Conservation (phyloP, 1,284 basidiomycete genomes). For the Ustilago tritici region DNA sequence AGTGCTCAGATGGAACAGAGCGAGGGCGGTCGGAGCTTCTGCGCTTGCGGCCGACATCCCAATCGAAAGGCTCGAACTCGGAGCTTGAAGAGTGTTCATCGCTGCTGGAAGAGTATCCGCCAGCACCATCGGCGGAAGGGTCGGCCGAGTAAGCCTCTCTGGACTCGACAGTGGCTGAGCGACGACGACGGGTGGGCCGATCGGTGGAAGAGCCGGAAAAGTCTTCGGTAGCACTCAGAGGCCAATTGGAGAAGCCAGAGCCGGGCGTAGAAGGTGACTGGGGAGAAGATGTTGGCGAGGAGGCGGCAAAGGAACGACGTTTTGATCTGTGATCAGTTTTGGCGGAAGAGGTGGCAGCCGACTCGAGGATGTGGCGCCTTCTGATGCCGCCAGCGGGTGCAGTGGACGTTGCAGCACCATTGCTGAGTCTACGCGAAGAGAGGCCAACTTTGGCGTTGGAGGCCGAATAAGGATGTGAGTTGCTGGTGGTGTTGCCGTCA, state of each 20-base stretch:
- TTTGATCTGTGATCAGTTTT: slow-evolving; percentile 16
- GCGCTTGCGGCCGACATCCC: slow-evolving; percentile 49
- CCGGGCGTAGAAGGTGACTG: slow-evolving; percentile 29
- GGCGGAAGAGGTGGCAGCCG: slow-evolving; percentile 18
- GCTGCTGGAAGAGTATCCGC: slow-evolving; percentile 40
- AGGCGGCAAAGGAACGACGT: slow-evolving; percentile 17
- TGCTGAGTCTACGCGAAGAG: slow-evolving; percentile 32
- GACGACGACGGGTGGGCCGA: slow-evolving; percentile 25
- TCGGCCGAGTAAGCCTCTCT: slow-evolving; percentile 55
- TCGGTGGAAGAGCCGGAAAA: slow-evolving; percentile 47
- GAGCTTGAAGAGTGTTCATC: slow-evolving; percentile 45
- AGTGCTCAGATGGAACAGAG: slow-evolving; percentile 18
- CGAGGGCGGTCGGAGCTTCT: slow-evolving; percentile 39
- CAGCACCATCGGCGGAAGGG: slow-evolving; percentile 39
- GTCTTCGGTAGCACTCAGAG: slow-evolving; percentile 15
- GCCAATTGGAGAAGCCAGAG: slow-evolving; percentile 15
- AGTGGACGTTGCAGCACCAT: slow-evolving; percentile 7
- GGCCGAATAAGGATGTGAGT: slow-evolving; percentile 8
- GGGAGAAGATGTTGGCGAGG: slow-evolving; percentile 22
- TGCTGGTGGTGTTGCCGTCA: slow-evolving; percentile 5
- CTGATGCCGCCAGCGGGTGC: slow-evolving; percentile 14
- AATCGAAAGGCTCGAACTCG: slow-evolving; percentile 53
- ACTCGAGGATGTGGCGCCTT: slow-evolving; percentile 43
- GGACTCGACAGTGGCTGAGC: slow-evolving; percentile 41
- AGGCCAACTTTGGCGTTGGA: slow-evolving; percentile 37